Conservation (phyloP, 2,329 filamentous ascomycete genomes). For the Thelonectria rubi region DNA sequence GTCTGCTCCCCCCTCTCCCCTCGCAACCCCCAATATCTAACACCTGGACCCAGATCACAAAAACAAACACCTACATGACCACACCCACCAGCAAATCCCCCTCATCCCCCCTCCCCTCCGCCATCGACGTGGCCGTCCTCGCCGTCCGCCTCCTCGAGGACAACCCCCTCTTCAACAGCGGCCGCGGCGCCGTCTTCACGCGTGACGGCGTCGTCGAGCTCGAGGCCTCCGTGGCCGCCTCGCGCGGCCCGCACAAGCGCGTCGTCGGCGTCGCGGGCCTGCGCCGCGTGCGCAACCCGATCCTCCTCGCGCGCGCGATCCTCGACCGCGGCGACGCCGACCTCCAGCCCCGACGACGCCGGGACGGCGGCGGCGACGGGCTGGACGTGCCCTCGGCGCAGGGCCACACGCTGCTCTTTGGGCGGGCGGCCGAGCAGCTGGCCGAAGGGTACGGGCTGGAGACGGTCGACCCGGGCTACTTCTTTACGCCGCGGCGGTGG, state of each 20-base stretch:
- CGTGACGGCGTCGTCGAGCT: constrained; percentile 84
- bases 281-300: constrained; percentile 79
- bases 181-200: constrained; percentile 86
- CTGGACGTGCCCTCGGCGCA: constrained; percentile 65
- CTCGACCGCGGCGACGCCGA: constrained; percentile 73
- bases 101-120: constrained; percentile 54
- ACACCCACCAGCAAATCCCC: constrained; percentile 39
- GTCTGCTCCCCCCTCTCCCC: constrained; percentile 49
- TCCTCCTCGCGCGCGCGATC: constrained; percentile 76
- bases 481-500: constrained; percentile 81
- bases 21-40: neutral
- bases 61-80: constrained; percentile 58
- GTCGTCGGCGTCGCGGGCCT: constrained; percentile 81
- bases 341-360: constrained; percentile 50
- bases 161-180: constrained; percentile 84
- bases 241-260: constrained; percentile 75
- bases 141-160: constrained; percentile 82
- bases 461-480: constrained; percentile 75
- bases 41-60: constrained; percentile 50
- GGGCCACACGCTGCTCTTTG: constrained; percentile 76
- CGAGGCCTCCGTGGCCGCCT: constrained; percentile 88
- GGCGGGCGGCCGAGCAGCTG: constrained; percentile 73
- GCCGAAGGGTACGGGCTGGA: constrained; percentile 75
- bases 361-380: neutral
- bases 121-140: constrained; percentile 77